Base-by-base conservation (phyloP, 352 stramenopile genomes). In the Globisporangium paroecandrum region DNA sequence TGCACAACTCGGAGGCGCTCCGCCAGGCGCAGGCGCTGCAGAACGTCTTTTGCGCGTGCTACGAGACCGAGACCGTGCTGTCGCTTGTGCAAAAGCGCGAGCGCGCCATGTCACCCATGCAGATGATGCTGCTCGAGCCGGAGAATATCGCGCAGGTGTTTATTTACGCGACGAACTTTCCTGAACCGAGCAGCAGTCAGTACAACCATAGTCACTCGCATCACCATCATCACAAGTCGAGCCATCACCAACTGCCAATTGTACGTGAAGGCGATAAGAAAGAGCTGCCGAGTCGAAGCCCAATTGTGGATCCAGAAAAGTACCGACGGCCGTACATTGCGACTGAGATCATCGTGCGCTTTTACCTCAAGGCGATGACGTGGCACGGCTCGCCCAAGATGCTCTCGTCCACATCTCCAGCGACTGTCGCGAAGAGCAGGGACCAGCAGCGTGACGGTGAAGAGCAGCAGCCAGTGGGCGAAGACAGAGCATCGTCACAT, bases 41-140 rank as follows among this genome's bases (percentile, higher is more conserved):
- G 62, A 93, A 91, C 62, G 77, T 93, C 25, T 93, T 93, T 64
- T 93, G 85, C 65, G 77, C 77, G 12, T 91, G 82, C 66, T 93
- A 93, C 69, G 83, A 91, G 54, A 73, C 81, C 10, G 83, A 91
- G 36, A 93, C 81, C 1, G 82, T 93, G 62, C 66, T 91, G 4
- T 62, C 73, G 10, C 81, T 82, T 2, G 72, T 93, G 36, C 83
- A 89, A 62, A 76, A 82, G 4, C 75, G 81, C 66, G 83, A 93
- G 53, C 69, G 73, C n/a, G 70, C 68, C 5, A 75, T 91, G 62
- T 91, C 85, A 8, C 85, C 85, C 25, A 63, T 93, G 9, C 85
- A 93, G 68, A 71, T 78, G 61, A 78, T 84, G 64, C 72, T 93
- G n/a, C 70, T 93, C 18, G 77, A 84, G 61, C 71, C 77, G 2